These are phyloP conservation scores for Lenwebbia sp. DNA, from an alignment of 345 rosid genomes.

Conservation along the genomic window DNA sequence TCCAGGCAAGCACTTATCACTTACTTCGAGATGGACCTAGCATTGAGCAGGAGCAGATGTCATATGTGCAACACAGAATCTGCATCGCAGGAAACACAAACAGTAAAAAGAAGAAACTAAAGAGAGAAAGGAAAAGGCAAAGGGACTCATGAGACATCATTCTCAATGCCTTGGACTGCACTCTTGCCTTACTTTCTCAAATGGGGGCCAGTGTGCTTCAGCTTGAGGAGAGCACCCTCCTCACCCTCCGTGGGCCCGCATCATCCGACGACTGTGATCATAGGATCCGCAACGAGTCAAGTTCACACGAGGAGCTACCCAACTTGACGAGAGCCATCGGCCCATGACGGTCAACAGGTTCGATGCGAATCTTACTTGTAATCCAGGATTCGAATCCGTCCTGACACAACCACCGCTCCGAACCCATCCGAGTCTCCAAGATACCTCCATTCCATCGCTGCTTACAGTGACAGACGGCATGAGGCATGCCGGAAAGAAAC, in stretches of 20 bases:
- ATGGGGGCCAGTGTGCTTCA: neutral
- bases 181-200: neutral
- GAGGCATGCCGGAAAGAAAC: neutral
- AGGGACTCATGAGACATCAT: neutral
- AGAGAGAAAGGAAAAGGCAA: neutral
- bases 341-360: neutral
- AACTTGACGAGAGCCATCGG: neutral
- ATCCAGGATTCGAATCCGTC: neutral
- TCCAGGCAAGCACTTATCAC: neutral
- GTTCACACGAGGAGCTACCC: neutral
- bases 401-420: neutral
- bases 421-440: neutral
- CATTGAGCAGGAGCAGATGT: neutral
- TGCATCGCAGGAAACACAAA: neutral
- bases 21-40: too few species aligned
- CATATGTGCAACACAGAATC: neutral
- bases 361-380: neutral
- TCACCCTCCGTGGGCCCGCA: neutral
- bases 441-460: neutral
- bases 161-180: neutral
- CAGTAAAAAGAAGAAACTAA: neutral
- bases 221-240: neutral
- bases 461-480: neutral
- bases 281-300: neutral
- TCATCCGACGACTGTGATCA: neutral